A percentile compares a stretch with the other conserved stretches of the same genome.
phyloP scores from a whole-genome alignment of 257 asterid genomes.

The Galeopsis tetrahit region DNA sequence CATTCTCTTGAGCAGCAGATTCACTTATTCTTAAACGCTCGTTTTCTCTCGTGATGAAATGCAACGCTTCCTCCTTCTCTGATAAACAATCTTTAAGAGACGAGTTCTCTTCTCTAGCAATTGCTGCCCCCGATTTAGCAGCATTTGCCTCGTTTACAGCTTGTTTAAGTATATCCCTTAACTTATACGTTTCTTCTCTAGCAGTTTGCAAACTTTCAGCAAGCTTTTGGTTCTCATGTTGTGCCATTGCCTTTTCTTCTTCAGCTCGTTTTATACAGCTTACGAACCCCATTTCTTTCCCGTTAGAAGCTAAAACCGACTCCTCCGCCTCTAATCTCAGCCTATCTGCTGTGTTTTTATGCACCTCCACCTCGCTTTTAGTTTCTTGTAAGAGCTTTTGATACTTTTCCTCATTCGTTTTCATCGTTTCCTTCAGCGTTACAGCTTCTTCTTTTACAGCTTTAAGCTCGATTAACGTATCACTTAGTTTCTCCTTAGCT shows the following conservation, averaged over 20 bases:
- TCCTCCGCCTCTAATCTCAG: conserved; percentile 87
- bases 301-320: conserved; percentile 80
- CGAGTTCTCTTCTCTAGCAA: conserved; percentile 77
- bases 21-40: conserved; percentile 69
- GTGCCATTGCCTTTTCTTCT: conserved; percentile 61
- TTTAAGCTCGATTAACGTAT: conserved; percentile 46
- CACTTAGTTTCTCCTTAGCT: conserved; percentile 49
- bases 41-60: conserved; percentile 59
- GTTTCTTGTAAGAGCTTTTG: conserved; percentile 55
- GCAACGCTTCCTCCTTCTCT: conserved; percentile 70
- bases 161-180: conserved; percentile 77
- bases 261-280: conserved; percentile 72
- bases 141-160: conserved; percentile 78
- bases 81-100: conserved; percentile 58
- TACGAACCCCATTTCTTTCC: conserved; percentile 81
- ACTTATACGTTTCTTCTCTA: conserved; percentile 67
- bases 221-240: conserved; percentile 51
- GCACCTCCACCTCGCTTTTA: conserved; percentile 53
- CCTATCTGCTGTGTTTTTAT: conserved; percentile 60
- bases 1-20: conserved; percentile 62
- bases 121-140: conserved; percentile 76
- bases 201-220: conserved; percentile 52
- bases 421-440: conserved; percentile 46
- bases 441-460: conserved; percentile 47
- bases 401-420: conserved; percentile 45